Evolutionary conservation across 2,329 filamentous ascomycete genomes (phyloP).

Genomic region (Aspergillus japonicus): DNA sequence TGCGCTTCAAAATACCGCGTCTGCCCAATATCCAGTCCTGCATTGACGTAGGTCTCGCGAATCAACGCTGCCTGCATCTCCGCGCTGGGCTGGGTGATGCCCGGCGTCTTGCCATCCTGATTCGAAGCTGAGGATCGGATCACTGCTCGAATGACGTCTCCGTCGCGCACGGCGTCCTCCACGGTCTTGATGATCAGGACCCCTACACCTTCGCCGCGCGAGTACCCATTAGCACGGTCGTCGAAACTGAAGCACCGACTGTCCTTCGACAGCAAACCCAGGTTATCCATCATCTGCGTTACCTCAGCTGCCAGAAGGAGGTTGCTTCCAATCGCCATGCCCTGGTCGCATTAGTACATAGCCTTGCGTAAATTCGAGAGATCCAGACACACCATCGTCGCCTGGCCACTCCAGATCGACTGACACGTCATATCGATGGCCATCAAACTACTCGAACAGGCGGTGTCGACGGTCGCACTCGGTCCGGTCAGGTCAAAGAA

Average conservation of each 20-base stretch:
- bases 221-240: constrained; percentile 61
- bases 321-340: background rate
- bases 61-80: constrained; percentile 40
- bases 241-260: constrained; percentile 55
- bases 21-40: constrained; percentile 35
- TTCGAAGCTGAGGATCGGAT: constrained; percentile 39
- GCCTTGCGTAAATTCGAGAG: too few species aligned
- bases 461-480: constrained; percentile 30
- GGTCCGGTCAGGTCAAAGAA: constrained; percentile 31
- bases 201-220: constrained; percentile 62
- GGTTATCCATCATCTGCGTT: constrained; percentile 20
- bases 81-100: constrained; percentile 19
- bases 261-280: constrained; percentile 45
- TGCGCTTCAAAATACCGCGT: constrained; percentile 25
- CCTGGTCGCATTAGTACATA: background rate
- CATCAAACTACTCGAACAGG: constrained; percentile 25
- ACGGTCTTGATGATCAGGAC: constrained; percentile 59
- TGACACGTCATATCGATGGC: constrained; percentile 31
- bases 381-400: constrained; percentile 1
- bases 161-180: constrained; percentile 54
- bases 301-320: constrained; percentile 36
- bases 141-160: constrained; percentile 48
- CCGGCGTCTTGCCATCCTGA: constrained; percentile 22
- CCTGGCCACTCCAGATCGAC: constrained; percentile 14
- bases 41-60: constrained; percentile 43